Evolutionary conservation across 179 eudicot species (phyloP).

Genomic region (Beta macrorhiza): DNA sequence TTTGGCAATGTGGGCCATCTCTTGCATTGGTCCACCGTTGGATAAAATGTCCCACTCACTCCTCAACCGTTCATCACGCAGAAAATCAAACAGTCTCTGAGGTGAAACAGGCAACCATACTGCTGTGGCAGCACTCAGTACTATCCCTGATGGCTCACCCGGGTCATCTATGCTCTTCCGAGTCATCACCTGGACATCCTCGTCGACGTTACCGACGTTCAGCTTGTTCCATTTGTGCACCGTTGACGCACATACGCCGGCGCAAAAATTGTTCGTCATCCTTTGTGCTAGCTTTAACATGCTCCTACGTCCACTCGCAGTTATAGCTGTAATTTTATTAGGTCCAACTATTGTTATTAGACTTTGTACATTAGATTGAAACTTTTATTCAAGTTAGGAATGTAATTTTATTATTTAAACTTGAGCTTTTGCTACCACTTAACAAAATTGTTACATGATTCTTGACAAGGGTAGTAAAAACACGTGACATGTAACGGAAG

Average conservation of each 20-base stretch:
- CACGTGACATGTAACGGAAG: too few species aligned
- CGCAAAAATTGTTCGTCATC: conserved; percentile 91
- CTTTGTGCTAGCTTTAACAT: conserved; percentile 90
- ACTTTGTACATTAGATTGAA: not conserved
- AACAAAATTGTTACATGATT: too few species aligned
- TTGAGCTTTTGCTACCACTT: too few species aligned
- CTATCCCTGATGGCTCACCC: conserved; percentile 89
- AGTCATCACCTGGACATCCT: conserved; percentile 92
- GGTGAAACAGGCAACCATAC: conserved; percentile 92
- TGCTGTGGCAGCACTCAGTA: conserved; percentile 89
- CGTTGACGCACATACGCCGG: conserved; percentile 88
- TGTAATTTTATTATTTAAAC: not conserved
- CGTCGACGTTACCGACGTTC: conserved; percentile 61
- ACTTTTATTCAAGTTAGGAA: too few species aligned
- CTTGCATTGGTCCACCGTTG: conserved; percentile 97
- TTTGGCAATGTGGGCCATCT: conserved; percentile 96
- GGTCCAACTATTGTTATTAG: not conserved
- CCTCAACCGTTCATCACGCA: conserved; percentile 77
- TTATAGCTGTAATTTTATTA: conserved; percentile 48
- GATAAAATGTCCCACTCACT: conserved; percentile 96
- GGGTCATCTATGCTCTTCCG: conserved; percentile 90
- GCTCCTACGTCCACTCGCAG: conserved; percentile 75
- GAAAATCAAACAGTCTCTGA: conserved; percentile 76
- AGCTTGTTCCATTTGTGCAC: conserved; percentile 95
- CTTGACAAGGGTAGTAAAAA: too few species aligned